A percentile compares a stretch with the other conserved stretches of the same genome.
These are phyloP conservation scores for Gaultheria prostrata DNA, from an alignment of 148 eudicot species.

Conservation along the genomic window DNA sequence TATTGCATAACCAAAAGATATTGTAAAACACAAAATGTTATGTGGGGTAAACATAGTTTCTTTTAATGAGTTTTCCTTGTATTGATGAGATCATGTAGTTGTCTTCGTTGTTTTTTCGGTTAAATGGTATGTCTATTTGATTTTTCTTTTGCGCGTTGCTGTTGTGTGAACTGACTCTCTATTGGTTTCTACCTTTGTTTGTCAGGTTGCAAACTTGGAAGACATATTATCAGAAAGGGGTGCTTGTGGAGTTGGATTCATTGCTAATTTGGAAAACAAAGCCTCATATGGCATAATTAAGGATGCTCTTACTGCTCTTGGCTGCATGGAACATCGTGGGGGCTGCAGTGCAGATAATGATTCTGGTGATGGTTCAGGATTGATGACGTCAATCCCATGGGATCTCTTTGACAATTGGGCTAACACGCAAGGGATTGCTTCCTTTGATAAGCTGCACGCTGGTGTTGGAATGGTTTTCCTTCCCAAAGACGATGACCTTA, in stretches of 20 bases:
- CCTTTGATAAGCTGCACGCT: conserved; percentile 78
- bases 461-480: conserved; percentile 97
- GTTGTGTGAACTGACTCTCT: neutral
- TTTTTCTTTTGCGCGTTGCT: neutral
- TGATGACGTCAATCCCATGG: conserved; percentile 98
- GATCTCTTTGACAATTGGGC: conserved; percentile 88
- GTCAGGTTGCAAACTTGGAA: conserved; percentile 80
- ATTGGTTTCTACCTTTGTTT: conserved; percentile 14
- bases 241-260: conserved; percentile 98
- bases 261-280: conserved; percentile 91
- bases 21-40: neutral
- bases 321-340: conserved; percentile 99
- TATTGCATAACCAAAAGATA: neutral
- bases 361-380: conserved; percentile 96
- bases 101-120: neutral
- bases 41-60: neutral
- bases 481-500: conserved; percentile 61
- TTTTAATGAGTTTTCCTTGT: neutral
- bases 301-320: conserved; percentile 97
- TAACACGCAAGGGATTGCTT: conserved; percentile 60
- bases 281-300: conserved; percentile 71
- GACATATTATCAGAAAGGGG: conserved; percentile 93
- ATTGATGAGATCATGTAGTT: neutral
- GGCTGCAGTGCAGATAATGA: conserved; percentile 99
- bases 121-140: neutral